Evolutionary conservation across 192 early-diverging fungal species (phyloP).

Genomic region (Pilaira anomala): DNA sequence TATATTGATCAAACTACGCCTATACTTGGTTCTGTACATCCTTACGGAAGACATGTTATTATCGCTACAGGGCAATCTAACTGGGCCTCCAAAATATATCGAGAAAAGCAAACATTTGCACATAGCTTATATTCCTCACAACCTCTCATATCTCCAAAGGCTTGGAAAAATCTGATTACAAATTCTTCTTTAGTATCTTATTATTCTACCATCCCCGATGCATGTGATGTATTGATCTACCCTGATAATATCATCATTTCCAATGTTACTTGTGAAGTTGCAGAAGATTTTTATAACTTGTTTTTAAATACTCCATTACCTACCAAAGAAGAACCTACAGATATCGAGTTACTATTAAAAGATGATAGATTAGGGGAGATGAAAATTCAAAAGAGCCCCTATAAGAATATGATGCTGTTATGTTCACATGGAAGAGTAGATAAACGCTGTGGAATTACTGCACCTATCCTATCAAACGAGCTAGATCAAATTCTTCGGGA

Average conservation of each 20-base stretch:
- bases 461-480: conserved; percentile 41
- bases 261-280: conserved; percentile 39
- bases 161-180: conserved; percentile 36
- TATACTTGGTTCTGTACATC: conserved; percentile 37
- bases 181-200: conserved; percentile 31
- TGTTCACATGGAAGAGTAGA: conserved; percentile 48
- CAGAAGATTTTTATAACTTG: conserved; percentile 38
- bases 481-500: conserved; percentile 37
- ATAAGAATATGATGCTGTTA: conserved; percentile 38
- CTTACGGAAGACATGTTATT: conserved; percentile 45
- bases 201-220: conserved; percentile 30
- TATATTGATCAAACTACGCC: conserved; percentile 41
- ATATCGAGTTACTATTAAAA: conserved; percentile 2
- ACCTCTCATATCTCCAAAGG: background rate
- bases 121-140: conserved; percentile 3
- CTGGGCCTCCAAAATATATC: conserved; percentile 39
- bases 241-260: conserved; percentile 48
- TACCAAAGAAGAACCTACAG: background rate
- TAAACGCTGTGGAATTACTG: conserved; percentile 46
- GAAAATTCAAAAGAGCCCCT: conserved; percentile 10
- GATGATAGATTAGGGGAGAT: background rate
- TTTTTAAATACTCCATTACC: conserved; percentile 24
- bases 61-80: conserved; percentile 48
- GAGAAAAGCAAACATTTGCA: conserved; percentile 36
- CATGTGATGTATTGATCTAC: conserved; percentile 38